phyloP scores from a whole-genome alignment of 352 stramenopile genomes.

The Pythium grandisporangium region DNA sequence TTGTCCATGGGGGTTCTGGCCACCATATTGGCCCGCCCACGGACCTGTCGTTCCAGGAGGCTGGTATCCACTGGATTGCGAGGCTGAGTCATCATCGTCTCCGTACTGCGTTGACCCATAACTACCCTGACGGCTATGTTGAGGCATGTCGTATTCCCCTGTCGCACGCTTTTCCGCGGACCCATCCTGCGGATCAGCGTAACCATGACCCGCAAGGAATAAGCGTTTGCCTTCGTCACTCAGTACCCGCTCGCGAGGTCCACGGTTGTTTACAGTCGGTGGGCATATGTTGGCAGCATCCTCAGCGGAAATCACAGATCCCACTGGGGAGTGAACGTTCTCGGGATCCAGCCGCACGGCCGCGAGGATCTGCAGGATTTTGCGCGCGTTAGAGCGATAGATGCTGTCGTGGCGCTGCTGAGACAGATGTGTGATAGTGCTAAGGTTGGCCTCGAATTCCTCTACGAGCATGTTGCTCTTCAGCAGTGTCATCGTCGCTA shows the following conservation, averaged over 20 bases:
- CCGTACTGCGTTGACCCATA: conserved; percentile 48
- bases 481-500: conserved; percentile 54
- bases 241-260: conserved; percentile 55
- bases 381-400: conserved; percentile 69
- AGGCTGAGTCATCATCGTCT: conserved; percentile 37
- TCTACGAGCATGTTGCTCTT: conserved; percentile 74
- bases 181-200: conserved; percentile 3
- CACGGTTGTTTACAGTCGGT: conserved; percentile 58
- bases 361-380: conserved; percentile 76
- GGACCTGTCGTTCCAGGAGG: conserved; percentile 8
- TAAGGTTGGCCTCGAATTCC: conserved; percentile 72
- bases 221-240: conserved; percentile 83
- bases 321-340: conserved; percentile 45
- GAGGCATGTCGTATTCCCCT: conserved; percentile 20
- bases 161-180: conserved; percentile 17
- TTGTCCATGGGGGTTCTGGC: conserved; percentile 48
- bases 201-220: conserved; percentile 48
- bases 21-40: conserved; percentile 31
- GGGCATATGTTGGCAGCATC: conserved; percentile 52
- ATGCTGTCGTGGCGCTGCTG: conserved; percentile 80
- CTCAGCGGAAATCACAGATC: neutral
- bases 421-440: conserved; percentile 75
- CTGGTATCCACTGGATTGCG: conserved; percentile 25
- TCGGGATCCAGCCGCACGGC: conserved; percentile 71
- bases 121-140: conserved; percentile 30